Evolutionary conservation across 352 stramenopile genomes (phyloP), one percentile per base, ranked within the genome.

Genomic region (Phytophthora sp.): DNA sequence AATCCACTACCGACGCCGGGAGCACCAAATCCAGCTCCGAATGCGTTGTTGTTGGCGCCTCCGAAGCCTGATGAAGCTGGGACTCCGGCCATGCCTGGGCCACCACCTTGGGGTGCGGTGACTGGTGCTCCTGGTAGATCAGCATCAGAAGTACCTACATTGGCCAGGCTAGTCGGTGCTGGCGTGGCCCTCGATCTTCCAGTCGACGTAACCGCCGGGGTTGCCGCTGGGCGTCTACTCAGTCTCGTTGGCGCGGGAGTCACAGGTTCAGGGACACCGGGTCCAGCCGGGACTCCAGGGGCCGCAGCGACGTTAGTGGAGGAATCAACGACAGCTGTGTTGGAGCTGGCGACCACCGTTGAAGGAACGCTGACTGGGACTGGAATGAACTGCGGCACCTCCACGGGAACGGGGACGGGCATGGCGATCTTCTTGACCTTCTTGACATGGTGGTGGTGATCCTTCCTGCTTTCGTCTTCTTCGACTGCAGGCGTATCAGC

Each of bases 311-410:
- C n/a, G n/a, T n/a, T n/a, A n/a, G 27, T 64, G 5, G 46, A 38
- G 11, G 58, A 27, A 11, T 20, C 60, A 15, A 70, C 53, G 26
- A 63, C 67, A n/a, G 45, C 67, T 30, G 41, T 74, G 51, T 64
- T 64, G 36, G 62, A 61, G 49, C 21, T 66, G n/a, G n/a, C n/a
- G n/a, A n/a, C n/a, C n/a, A n/a, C n/a, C n/a, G n/a, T n/a, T n/a
- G n/a, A n/a, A n/a, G n/a, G n/a, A n/a, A n/a, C n/a, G n/a, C n/a
- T n/a, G n/a, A n/a, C n/a, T n/a, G n/a, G n/a, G n/a, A n/a, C 56
- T 7, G 67, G 63, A 23, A 72, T 68, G 50, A 39, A 57, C 18
- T 75, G 67, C 12, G 62, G 67, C 39, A 75, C 56, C 24, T 72
- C 31, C 16, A 72, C 62, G 11, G 67, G 67, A 15, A 75, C 62